A percentile compares a stretch with the other conserved stretches of the same genome.
Evolutionary conservation across 495 filamentous ascomycete genomes (phyloP).

Genomic region (Aspergillus steynii): DNA sequence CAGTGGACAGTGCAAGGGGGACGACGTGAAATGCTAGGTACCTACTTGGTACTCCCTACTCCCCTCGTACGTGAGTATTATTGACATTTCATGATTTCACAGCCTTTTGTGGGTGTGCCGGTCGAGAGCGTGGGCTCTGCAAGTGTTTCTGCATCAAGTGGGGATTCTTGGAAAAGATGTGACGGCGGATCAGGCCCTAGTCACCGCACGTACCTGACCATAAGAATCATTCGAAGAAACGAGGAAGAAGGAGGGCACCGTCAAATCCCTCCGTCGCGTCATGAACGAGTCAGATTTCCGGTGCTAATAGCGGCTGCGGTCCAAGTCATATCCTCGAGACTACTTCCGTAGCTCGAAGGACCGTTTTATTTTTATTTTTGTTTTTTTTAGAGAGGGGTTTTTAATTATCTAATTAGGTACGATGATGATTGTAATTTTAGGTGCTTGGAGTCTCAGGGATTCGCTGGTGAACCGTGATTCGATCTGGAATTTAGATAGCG

Average conservation of each 20-base stretch:
- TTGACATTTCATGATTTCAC: background rate
- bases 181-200: conserved; percentile 42
- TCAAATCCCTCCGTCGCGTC: background rate
- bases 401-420: no score
- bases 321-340: conserved; percentile 20
- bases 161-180: conserved; percentile 36
- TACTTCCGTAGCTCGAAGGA: conserved; percentile 8
- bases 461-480: no score
- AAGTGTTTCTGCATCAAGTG: conserved; percentile 36
- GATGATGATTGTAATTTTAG: no score
- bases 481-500: no score
- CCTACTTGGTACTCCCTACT: background rate
- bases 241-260: background rate
- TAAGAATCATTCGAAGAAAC: conserved; percentile 10
- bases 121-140: conserved; percentile 46
- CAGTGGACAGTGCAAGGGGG: background rate
- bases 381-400: conserved; percentile 2
- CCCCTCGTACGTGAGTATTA: background rate
- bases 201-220: conserved; percentile 36
- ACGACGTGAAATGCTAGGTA: background rate
- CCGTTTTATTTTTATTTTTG: background rate
- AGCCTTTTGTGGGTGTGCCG: conserved; percentile 30
- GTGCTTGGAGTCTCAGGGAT: background rate
- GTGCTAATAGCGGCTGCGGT: conserved; percentile 20
- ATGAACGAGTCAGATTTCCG: conserved; percentile 12